Conservation (phyloP, 257 asterid genomes). For the Nicotiana otophora region DNA sequence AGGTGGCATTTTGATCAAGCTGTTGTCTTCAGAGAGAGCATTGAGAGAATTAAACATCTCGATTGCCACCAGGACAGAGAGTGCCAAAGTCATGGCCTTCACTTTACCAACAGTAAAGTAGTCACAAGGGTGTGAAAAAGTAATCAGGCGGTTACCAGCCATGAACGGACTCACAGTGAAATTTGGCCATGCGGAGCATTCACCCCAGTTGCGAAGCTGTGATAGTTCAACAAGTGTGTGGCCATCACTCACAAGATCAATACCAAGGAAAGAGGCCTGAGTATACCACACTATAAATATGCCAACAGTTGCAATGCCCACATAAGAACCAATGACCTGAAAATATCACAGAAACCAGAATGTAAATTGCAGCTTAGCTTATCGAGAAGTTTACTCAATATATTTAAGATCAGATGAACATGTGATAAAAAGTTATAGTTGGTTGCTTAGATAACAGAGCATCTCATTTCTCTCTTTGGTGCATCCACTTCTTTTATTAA, state of each 20-base stretch:
- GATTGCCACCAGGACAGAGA: conserved; percentile 76
- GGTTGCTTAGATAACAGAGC: not conserved
- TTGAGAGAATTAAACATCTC: conserved; percentile 89
- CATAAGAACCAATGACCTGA: conserved; percentile 85
- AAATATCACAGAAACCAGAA: conserved; percentile 4
- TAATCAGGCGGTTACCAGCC: conserved; percentile 42
- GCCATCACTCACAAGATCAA: conserved; percentile 59
- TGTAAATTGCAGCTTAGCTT: not conserved
- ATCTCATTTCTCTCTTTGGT: not conserved
- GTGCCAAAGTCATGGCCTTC: conserved; percentile 81
- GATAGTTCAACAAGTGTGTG: conserved; percentile 70
- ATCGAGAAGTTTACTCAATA: not conserved
- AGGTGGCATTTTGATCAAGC: conserved; percentile 82
- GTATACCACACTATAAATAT: conserved; percentile 87
- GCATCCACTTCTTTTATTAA: not conserved
- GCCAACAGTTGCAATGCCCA: conserved; percentile 86
- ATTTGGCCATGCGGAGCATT: conserved; percentile 69
- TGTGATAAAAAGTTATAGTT: not conserved
- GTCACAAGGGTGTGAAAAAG: conserved; percentile 66
- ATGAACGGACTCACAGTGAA: conserved; percentile 67
- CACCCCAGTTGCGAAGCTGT: conserved; percentile 90
- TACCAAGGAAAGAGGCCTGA: conserved; percentile 65
- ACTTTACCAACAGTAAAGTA: conserved; percentile 71
- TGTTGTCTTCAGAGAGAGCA: conserved; percentile 85
- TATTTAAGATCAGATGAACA: not conserved